Evolutionary conservation across 2,329 filamentous ascomycete species (phyloP).

Genomic region (Scedosporium boydii): DNA sequence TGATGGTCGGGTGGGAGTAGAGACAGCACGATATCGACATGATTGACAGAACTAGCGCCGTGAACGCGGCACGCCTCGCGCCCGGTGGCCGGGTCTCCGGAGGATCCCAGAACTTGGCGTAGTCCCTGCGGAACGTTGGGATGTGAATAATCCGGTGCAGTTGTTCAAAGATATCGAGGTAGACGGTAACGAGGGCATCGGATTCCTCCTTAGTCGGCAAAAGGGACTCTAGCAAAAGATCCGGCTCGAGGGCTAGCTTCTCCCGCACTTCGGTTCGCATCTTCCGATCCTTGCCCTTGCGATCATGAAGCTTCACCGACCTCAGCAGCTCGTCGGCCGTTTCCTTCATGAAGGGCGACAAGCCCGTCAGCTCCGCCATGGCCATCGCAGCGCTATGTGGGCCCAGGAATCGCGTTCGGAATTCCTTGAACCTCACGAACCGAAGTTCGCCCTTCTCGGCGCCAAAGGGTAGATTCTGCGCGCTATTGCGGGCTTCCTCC

Average conservation of each 20-base stretch:
- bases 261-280: conserved; percentile 44
- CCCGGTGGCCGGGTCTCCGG: conserved; percentile 15
- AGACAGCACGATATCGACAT: conserved; percentile 50
- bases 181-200: conserved; percentile 38
- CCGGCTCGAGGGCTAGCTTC: conserved; percentile 34
- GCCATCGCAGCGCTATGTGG: conserved; percentile 53
- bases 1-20: conserved; percentile 39
- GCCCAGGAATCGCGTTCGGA: conserved; percentile 50
- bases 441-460: conserved; percentile 43
- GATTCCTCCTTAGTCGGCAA: conserved; percentile 37
- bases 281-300: conserved; percentile 45
- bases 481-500: conserved; percentile 13
- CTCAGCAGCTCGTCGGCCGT: conserved; percentile 52
- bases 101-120: conserved; percentile 43
- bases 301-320: conserved; percentile 44
- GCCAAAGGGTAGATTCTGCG: conserved; percentile 14
- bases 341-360: conserved; percentile 53
- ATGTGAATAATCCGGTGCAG: conserved; percentile 50
- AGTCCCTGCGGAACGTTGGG: conserved; percentile 47
- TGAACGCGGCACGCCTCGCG: conserved; percentile 42
- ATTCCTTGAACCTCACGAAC: conserved; percentile 49
- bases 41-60: conserved; percentile 49
- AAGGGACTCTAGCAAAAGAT: conserved; percentile 39
- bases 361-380: conserved; percentile 46
- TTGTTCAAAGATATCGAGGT: conserved; percentile 46